Conservation (phyloP, 208 protist genomes). For the Leishmania lainsoni region DNA sequence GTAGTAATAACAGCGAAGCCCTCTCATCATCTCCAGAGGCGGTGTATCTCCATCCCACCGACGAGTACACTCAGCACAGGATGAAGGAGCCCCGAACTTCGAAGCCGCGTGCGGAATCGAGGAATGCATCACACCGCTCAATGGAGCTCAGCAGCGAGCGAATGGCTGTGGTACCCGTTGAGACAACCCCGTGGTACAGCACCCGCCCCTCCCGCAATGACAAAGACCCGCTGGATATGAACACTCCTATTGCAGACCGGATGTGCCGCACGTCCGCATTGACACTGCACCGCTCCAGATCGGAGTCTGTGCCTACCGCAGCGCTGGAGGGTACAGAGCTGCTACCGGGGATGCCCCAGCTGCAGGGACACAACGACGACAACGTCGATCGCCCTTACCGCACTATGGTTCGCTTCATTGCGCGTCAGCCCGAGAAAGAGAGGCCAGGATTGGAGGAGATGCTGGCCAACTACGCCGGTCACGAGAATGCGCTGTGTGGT, state of each 20-base stretch:
- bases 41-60: slow-evolving; percentile 3
- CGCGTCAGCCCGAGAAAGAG: slow-evolving; percentile 50
- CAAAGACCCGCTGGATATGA: slow-evolving; percentile 34
- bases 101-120: not conserved
- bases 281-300: not conserved
- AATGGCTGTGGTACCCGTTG: not conserved
- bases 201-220: slow-evolving; percentile 22
- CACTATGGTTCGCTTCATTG: slow-evolving; percentile 75
- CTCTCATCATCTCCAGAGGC: not conserved
- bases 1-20: not conserved
- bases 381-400: slow-evolving; percentile 44
- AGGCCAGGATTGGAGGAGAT: slow-evolving; percentile 49
- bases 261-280: not conserved
- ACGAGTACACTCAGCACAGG: slow-evolving; percentile 20
- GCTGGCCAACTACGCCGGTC: slow-evolving; percentile 61
- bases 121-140: not conserved
- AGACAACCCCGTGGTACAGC: slow-evolving; percentile 31
- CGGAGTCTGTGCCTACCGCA: not conserved
- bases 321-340: slow-evolving; percentile 76
- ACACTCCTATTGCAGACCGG: slow-evolving; percentile 26
- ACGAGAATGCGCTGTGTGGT: slow-evolving; percentile 69
- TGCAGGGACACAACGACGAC: slow-evolving; percentile 58
- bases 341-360: slow-evolving; percentile 55
- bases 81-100: slow-evolving; percentile 14
- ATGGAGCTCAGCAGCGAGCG: not conserved